Evolutionary conservation across 371 early-diverging fungal species (phyloP), one percentile per base, ranked within the genome.

Genomic region (Lichtheimia ramosa): DNA sequence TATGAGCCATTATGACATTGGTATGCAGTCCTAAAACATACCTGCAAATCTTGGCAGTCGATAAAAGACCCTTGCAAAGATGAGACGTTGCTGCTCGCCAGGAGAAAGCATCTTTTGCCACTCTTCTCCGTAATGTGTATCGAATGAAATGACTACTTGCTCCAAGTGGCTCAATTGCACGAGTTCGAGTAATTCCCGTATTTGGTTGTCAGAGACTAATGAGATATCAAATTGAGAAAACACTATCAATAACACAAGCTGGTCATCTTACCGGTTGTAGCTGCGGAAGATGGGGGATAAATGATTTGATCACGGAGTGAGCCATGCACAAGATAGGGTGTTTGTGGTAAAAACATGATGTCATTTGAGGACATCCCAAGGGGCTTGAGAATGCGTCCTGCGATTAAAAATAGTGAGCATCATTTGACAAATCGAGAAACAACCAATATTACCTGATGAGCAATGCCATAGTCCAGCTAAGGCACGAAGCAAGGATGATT

Each of bases 91-190:
- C 61, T 84, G 84, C 68, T 92, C 92, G 51, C 93, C 92, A 14
- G 93, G 92, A 6, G 91, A 91, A 39, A 92, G 71, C 59, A 84
- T 71, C 58, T 77, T 82, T 56, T 68, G 65, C 91, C 92, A 92
- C 41, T 85, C 82, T 51, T 77, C 69, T 16, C 81, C 79, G 50
- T 82, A 84, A 0, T 60, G 54, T 0, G 58, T 69, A 63, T 87
- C 87, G 64, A 79, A 84, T 14, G 82, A 77, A 2, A 65, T 61
- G 3, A 84, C 43, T n/a, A 71, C n/a, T 0, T 66, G 63, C 8
- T 71, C 69, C 3, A 90, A 54, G 56, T 84, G 86, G 2, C 68
- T 70, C 16, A 91, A 67, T 0, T 81, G 81, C 0, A 88, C 84
- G 7, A 68, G 54, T 18, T 65, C 58, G 16, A 91, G 58, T 10